Conservation (phyloP, 805 yeast species). For the Komagataella pseudopastoris region DNA sequence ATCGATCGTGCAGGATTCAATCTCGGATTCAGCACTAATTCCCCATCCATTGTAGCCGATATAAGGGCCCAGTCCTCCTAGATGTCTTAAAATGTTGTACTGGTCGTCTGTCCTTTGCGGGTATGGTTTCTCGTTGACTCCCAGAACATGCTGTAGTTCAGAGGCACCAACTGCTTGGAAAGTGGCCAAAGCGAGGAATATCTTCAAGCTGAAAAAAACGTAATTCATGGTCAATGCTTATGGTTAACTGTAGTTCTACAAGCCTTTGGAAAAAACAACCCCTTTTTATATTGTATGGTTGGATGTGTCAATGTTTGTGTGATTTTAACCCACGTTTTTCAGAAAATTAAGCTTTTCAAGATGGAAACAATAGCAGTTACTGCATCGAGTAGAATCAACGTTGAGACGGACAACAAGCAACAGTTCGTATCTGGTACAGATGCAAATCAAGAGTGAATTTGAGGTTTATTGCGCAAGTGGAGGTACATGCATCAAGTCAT, state of each 20-base stretch:
- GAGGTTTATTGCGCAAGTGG: background rate
- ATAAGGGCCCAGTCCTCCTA: conserved; percentile 49
- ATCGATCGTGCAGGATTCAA: conserved; percentile 36
- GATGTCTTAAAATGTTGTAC: conserved; percentile 31
- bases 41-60: conserved; percentile 38
- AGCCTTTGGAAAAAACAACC: background rate
- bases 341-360: background rate
- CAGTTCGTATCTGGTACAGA: too few relatives aligned
- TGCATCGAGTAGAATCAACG: background rate
- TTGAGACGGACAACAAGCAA: too few relatives aligned
- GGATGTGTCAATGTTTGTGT: background rate
- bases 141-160: background rate
- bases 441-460: too few relatives aligned
- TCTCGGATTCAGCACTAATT: conserved; percentile 26
- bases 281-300: background rate
- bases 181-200: background rate
- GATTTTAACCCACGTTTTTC: background rate
- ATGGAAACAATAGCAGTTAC: background rate
- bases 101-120: conserved; percentile 23
- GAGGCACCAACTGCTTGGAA: background rate
- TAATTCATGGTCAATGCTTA: background rate
- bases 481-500: background rate
- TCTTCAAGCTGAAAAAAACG: background rate
- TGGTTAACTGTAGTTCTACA: background rate
- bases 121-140: background rate